Conservation (phyloP, 768 basidiomycete genomes). For the Phaeolepiota aurea region DNA sequence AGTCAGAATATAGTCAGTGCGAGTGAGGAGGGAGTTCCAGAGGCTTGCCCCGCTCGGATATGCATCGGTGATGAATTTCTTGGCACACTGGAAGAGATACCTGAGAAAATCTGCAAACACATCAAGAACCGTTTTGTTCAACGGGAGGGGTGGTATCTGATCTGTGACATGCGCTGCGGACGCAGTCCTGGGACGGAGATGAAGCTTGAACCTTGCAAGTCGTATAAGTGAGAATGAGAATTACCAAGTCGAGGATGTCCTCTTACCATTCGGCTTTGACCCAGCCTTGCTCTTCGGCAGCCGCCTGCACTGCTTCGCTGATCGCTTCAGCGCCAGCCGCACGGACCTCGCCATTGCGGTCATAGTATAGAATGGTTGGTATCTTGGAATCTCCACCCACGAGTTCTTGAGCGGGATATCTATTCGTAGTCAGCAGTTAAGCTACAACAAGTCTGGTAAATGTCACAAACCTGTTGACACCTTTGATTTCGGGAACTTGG, state of each 20-base stretch:
- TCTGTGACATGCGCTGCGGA: conserved; percentile 11
- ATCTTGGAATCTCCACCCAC: conserved; percentile 39
- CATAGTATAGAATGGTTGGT: conserved; percentile 40
- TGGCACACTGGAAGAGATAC: conserved; percentile 39
- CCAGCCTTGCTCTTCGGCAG: conserved; percentile 35
- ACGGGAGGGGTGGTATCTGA: conserved; percentile 31
- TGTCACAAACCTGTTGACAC: conserved; percentile 22
- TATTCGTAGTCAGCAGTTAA: conserved; percentile 7
- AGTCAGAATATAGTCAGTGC: conserved; percentile 42
- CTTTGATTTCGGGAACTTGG: conserved; percentile 13
- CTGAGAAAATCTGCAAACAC: conserved; percentile 42
- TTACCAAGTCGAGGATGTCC: background rate
- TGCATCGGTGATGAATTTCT: conserved; percentile 37
- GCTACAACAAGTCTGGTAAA: conserved; percentile 4
- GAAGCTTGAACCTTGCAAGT: conserved; percentile 27
- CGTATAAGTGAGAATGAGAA: background rate
- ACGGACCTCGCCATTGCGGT: conserved; percentile 22
- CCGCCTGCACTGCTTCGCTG: conserved; percentile 26
- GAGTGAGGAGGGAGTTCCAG: conserved; percentile 34
- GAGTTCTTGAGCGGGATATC: conserved; percentile 37
- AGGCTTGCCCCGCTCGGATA: conserved; percentile 32
- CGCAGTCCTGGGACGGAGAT: conserved; percentile 21
- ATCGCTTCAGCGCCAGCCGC: conserved; percentile 39
- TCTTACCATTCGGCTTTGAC: conserved; percentile 35
- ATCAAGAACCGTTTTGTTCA: conserved; percentile 27